Evolutionary conservation across 2,329 filamentous ascomycete genomes (phyloP).

Genomic region (Diaporthe sp.): DNA sequence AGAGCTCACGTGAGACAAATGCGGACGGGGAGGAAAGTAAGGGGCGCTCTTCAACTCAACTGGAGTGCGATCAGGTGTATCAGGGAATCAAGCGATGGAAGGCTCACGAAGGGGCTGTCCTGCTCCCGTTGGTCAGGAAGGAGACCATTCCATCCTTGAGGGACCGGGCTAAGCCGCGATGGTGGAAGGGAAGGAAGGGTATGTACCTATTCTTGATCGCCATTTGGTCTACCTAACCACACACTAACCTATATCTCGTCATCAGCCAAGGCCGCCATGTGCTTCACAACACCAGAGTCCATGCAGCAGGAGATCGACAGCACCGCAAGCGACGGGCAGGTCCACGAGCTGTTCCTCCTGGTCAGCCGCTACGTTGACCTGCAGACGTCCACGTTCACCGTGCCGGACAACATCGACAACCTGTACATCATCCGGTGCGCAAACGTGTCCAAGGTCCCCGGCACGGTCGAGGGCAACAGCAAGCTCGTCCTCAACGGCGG

Average conservation of each 20-base stretch:
- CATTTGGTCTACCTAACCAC: too few species aligned
- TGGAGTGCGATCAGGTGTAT: conserved; percentile 40
- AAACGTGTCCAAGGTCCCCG: conserved; percentile 14
- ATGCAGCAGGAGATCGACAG: conserved; percentile 39
- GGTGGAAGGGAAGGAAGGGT: conserved; percentile 41
- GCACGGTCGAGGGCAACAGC: conserved; percentile 28
- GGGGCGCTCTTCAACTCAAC: conserved; percentile 24
- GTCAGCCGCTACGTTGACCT: conserved; percentile 40
- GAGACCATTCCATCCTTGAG: conserved; percentile 18
- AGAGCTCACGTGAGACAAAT: conserved; percentile 21
- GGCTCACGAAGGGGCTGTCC: conserved; percentile 39
- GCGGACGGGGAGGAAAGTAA: background rate
- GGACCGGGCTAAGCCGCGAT: conserved; percentile 38
- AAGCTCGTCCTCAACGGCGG: conserved; percentile 39
- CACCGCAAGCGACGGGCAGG: conserved; percentile 37
- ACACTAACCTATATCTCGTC: background rate
- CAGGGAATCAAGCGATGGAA: conserved; percentile 41
- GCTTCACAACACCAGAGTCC: conserved; percentile 37
- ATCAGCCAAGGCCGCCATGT: conserved; percentile 40
- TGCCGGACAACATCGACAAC: conserved; percentile 38
- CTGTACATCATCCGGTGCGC: conserved; percentile 42
- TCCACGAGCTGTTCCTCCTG: conserved; percentile 42
- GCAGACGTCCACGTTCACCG: conserved; percentile 33
- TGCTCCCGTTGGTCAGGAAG: conserved; percentile 39
- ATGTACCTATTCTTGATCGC: background rate